Conservation (phyloP, 176 grass and related monocot species). For the Carex kokanica region DNA sequence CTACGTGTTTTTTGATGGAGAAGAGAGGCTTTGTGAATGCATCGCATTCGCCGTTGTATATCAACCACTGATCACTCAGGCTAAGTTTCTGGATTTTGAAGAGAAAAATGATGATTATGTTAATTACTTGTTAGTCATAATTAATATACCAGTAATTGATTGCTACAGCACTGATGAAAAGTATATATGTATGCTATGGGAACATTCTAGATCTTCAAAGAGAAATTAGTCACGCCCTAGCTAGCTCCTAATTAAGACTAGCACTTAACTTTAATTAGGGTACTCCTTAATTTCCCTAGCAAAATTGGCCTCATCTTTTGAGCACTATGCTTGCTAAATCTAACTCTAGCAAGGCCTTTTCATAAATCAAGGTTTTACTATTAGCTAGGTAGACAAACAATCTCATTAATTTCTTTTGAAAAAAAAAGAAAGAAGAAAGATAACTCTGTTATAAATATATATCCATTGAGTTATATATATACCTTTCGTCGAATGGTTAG, state of each 20-base stretch:
- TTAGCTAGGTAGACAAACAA: not conserved
- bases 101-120: not conserved
- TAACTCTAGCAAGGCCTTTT: not conserved
- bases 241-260: not conserved
- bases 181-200: not conserved
- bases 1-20: slow-evolving; percentile 44
- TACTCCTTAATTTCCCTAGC: not conserved
- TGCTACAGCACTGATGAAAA: not conserved
- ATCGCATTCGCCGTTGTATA: slow-evolving; percentile 39
- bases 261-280: not conserved
- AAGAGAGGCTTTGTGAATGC: slow-evolving; percentile 41
- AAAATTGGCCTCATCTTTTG: not conserved
- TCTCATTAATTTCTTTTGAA: not conserved
- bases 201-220: slow-evolving; percentile 7
- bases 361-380: not conserved
- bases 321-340: not conserved
- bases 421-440: not conserved
- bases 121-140: not conserved
- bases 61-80: slow-evolving; percentile 63
- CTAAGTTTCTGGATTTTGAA: slow-evolving; percentile 51
- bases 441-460: not conserved
- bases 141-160: not conserved
- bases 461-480: not conserved
- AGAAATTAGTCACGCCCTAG: not conserved
- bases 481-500: slow-evolving; percentile 77